These are phyloP conservation scores for Umbelopsis sp. DNA, from an alignment of 371 early-diverging fungal genomes.

Conservation along the genomic window DNA sequence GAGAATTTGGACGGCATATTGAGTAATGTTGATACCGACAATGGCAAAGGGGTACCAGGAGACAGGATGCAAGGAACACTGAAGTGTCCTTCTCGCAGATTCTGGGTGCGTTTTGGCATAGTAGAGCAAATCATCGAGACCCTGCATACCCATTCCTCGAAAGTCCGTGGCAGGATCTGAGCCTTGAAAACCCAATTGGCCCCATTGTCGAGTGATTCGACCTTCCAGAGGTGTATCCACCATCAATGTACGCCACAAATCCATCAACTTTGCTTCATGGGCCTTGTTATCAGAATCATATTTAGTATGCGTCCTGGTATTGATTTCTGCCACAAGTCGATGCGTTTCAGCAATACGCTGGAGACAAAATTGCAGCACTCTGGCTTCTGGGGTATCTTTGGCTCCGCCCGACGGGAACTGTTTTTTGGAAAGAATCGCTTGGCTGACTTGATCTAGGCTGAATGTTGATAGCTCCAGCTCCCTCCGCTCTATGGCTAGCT, in stretches of 20 bases:
- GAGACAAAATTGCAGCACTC: conserved; percentile 56
- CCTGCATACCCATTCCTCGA: conserved; percentile 84
- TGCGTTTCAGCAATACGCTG: conserved; percentile 57
- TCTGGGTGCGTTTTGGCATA: conserved; percentile 64
- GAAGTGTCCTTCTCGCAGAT: conserved; percentile 54
- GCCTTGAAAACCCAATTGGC: conserved; percentile 80
- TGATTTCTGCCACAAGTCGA: conserved; percentile 60
- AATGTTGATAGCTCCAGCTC: conserved; percentile 49
- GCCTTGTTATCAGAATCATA: conserved; percentile 65
- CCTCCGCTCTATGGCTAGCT: conserved; percentile 52
- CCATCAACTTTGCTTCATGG: conserved; percentile 66
- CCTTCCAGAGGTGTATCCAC: conserved; percentile 57
- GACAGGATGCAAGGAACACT: conserved; percentile 56
- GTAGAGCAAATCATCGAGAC: conserved; percentile 75
- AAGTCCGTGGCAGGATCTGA: conserved; percentile 88
- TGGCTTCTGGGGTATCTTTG: conserved; percentile 56
- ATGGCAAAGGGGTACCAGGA: conserved; percentile 78
- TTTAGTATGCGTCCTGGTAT: conserved; percentile 65
- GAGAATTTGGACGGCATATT: conserved; percentile 65
- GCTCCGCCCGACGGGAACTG: conserved; percentile 44
- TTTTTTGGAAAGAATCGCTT: conserved; percentile 53
- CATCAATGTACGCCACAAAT: conserved; percentile 75
- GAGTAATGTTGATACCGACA: conserved; percentile 83
- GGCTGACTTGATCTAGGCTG: conserved; percentile 39
- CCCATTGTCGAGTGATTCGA: conserved; percentile 70